A percentile compares a stretch with the other conserved stretches of the same genome.
phyloP scores from a whole-genome alignment of 306 rosid species.

The Cyamopsis tetragonoloba region DNA sequence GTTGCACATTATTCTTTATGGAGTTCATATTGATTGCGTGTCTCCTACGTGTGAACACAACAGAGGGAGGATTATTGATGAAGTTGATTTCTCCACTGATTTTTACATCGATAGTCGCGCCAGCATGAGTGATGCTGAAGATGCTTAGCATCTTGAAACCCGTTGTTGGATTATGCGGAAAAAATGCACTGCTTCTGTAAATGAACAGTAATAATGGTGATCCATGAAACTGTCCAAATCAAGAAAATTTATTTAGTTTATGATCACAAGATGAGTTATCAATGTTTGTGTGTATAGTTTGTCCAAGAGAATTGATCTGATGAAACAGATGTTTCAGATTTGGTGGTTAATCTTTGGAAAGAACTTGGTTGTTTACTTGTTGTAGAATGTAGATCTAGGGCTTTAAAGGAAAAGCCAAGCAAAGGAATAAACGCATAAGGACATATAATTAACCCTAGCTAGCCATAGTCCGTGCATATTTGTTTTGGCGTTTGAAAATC shows the following conservation, averaged over 20 bases:
- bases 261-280: neutral
- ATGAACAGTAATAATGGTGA: conserved; percentile 11
- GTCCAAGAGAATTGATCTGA: neutral
- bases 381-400: no score
- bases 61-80: conserved; percentile 79
- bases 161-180: conserved; percentile 18
- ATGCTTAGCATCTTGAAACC: conserved; percentile 39
- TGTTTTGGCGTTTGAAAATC: no score
- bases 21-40: conserved; percentile 16
- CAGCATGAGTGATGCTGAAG: conserved; percentile 67
- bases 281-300: neutral
- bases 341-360: neutral
- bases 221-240: conserved; percentile 6
- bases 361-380: neutral
- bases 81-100: conserved; percentile 53
- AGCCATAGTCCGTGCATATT: no score
- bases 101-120: conserved; percentile 54
- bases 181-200: conserved; percentile 16
- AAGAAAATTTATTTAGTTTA: neutral
- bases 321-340: conserved; percentile 2
- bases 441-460: no score
- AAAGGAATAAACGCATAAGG: no score
- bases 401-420: no score
- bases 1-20: neutral
- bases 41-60: conserved; percentile 6